Evolutionary conservation across 2,329 filamentous ascomycete genomes (phyloP).

Genomic region (Penicillium sp.): DNA sequence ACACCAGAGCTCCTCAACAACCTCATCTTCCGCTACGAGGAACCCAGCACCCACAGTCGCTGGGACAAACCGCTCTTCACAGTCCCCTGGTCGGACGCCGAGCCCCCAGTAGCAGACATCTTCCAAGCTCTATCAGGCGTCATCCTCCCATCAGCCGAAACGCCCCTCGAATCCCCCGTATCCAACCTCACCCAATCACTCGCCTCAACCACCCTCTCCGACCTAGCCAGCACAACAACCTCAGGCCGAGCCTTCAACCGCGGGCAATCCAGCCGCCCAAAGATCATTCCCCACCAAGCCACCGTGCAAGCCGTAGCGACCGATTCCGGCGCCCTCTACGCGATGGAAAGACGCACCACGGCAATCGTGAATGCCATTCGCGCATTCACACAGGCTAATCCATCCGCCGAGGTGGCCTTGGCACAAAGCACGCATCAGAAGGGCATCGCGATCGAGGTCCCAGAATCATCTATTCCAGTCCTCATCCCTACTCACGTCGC

Average conservation of each 20-base stretch:
- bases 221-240: constrained; percentile 39
- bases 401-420: constrained; percentile 46
- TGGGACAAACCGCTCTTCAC: constrained; percentile 72
- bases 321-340: constrained; percentile 50
- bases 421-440: constrained; percentile 34
- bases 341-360: constrained; percentile 51
- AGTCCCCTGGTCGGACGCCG: constrained; percentile 61
- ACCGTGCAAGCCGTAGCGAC: constrained; percentile 50
- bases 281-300: constrained; percentile 51
- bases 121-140: constrained; percentile 62
- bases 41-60: constrained; percentile 68
- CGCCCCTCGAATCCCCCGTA: constrained; percentile 23
- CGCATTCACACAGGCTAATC: constrained; percentile 46
- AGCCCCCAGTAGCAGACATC: constrained; percentile 64
- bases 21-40: constrained; percentile 70
- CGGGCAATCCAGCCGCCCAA: constrained; percentile 29
- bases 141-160: constrained; percentile 34
- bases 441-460: constrained; percentile 47
- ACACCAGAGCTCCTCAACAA: constrained; percentile 65
- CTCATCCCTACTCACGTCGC: constrained; percentile 48
- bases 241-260: constrained; percentile 28
- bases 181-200: constrained; percentile 29
- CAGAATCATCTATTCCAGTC: constrained; percentile 39
- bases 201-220: constrained; percentile 32
- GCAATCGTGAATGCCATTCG: constrained; percentile 51